These are phyloP conservation scores for Mesotaenium endlicherianum DNA, from an alignment of 139 green algal species.

Conservation along the genomic window DNA sequence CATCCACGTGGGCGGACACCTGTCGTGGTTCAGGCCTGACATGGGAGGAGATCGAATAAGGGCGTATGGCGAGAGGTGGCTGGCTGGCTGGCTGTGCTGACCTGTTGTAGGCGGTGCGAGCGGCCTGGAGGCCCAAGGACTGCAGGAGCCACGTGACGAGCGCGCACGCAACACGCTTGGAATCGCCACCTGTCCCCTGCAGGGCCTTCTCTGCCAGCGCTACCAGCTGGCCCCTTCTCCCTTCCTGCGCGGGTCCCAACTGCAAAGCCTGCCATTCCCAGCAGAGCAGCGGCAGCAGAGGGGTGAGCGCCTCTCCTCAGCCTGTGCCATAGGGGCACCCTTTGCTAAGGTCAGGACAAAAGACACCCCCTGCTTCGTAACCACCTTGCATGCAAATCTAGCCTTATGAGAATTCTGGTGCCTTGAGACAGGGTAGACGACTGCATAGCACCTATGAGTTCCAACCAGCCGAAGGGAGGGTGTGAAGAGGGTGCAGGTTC, in stretches of 20 bases:
- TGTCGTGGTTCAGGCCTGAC: not conserved
- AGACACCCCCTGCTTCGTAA: not conserved
- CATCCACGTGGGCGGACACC: not conserved
- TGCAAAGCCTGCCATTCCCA: not conserved
- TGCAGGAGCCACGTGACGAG: slow-evolving; percentile 4
- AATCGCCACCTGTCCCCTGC: not conserved
- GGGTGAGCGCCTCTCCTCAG: not conserved
- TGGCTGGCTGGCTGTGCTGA: not conserved
- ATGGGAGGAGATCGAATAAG: no score
- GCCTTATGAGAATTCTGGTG: not conserved
- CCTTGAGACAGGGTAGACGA: not conserved
- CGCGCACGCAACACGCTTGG: not conserved
- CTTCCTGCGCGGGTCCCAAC: not conserved
- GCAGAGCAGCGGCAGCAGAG: not conserved
- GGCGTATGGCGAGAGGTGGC: not conserved
- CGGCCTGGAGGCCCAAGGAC: not conserved
- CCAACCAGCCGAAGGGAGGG: no score
- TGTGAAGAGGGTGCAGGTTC: no score
- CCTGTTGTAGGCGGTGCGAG: not conserved
- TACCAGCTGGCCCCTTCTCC: not conserved
- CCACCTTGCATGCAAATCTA: not conserved
- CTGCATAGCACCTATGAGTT: not conserved
- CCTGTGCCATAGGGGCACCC: not conserved
- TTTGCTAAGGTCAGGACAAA: not conserved
- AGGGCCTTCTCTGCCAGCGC: not conserved